These are phyloP conservation scores for Suhomyces bokatorum DNA, from an alignment of 1,139 yeast genomes.

Conservation along the genomic window DNA sequence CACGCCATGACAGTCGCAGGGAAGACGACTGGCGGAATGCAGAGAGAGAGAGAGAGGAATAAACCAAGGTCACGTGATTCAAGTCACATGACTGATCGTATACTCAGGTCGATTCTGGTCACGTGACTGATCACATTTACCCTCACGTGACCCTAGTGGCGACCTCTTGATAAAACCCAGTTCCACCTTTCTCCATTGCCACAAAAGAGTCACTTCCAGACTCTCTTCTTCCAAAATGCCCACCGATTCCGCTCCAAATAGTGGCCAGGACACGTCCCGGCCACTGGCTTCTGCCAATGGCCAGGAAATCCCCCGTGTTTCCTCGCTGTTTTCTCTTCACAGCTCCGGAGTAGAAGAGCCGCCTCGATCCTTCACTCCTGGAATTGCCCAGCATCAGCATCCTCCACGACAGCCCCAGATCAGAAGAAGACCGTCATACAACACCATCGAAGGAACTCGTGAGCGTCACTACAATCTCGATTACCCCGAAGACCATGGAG, in stretches of 20 bases:
- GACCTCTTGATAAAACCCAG: background rate
- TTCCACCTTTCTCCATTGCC: background rate
- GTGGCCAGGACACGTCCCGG: conserved; percentile 8
- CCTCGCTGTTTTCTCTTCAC: conserved; percentile 7
- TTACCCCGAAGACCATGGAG: conserved; percentile 52
- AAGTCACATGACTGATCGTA: too few relatives aligned
- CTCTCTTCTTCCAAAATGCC: background rate
- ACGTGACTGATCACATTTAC: too few relatives aligned
- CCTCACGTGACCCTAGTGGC: background rate
- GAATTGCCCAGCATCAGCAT: background rate
- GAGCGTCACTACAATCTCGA: conserved; percentile 56
- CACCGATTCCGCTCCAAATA: background rate
- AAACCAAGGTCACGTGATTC: too few relatives aligned
- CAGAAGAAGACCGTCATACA: conserved; percentile 37
- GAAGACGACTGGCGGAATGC: too few relatives aligned
- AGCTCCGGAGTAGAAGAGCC: conserved; percentile 4
- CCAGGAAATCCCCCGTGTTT: conserved; percentile 9
- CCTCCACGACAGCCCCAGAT: background rate
- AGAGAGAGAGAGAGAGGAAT: too few relatives aligned
- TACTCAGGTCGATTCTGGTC: too few relatives aligned
- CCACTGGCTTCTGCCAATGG: conserved; percentile 26
- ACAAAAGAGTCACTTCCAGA: background rate
- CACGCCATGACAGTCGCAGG: too few relatives aligned
- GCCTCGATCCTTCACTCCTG: conserved; percentile 11
- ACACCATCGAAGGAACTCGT: conserved; percentile 37